Percentiles rank a stretch among this genome's conserved stretches.
Evolutionary conservation across 257 asterid species (phyloP).

Genomic region (Plantago ovata): DNA sequence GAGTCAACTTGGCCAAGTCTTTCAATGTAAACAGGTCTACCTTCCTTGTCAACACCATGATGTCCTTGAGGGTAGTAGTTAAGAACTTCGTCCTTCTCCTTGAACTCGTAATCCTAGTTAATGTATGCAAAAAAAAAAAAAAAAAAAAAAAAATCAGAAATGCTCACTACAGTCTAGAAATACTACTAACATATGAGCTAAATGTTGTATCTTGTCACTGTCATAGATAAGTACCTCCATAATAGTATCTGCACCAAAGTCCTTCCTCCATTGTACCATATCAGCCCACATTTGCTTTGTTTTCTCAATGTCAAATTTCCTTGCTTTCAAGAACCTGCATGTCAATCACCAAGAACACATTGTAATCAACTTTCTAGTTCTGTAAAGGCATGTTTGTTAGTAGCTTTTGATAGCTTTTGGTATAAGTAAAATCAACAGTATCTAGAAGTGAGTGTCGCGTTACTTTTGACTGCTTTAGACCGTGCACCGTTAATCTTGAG

Average conservation of each 20-base stretch:
- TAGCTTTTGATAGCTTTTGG: no score
- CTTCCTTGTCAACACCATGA: conserved; percentile 91
- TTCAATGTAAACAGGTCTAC: conserved; percentile 87
- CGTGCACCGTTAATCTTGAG: no score
- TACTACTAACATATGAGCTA: not conserved
- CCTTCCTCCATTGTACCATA: conserved; percentile 98
- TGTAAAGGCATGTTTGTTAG: not conserved
- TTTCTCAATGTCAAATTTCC: conserved; percentile 85
- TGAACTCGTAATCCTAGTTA: conserved; percentile 66
- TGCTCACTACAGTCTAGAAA: no score
- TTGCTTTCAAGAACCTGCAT: conserved; percentile 81
- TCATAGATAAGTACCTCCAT: conserved; percentile 51
- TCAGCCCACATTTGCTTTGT: conserved; percentile 97
- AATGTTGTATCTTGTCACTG: not conserved
- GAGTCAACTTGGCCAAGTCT: conserved; percentile 84
- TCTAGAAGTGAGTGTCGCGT: no score
- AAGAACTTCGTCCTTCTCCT: conserved; percentile 80
- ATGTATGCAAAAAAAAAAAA: not conserved
- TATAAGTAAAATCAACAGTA: no score
- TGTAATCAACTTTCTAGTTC: not conserved
- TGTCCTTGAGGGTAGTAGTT: conserved; percentile 95
- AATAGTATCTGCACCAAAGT: conserved; percentile 71
- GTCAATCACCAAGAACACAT: not conserved
- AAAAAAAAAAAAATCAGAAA: no score
- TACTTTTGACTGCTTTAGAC: no score